Evolutionary conservation across 208 protist species (phyloP).

Genomic region (Acanthamoeba polyphaga): DNA sequence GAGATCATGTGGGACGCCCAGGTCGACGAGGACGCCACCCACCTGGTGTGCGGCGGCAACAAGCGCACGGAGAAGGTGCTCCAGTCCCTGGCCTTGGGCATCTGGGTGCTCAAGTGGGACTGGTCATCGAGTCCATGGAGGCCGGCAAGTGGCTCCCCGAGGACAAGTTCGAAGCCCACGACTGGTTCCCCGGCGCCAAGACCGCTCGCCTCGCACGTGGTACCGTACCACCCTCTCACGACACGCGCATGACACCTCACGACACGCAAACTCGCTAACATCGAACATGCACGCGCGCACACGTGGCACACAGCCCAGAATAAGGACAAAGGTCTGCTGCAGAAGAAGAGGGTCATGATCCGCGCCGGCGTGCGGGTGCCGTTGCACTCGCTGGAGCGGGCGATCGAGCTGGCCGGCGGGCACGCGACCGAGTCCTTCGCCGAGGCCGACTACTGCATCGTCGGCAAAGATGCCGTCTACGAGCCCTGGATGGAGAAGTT

Average conservation of each 20-base stretch:
- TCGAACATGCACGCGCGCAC: background rate
- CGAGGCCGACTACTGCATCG: constrained; percentile 39
- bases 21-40: constrained; percentile 1
- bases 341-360: constrained; percentile 21
- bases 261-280: no score
- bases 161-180: constrained; percentile 41
- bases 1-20: constrained; percentile 33
- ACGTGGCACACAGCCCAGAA: background rate
- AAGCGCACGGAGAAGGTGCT: constrained; percentile 68
- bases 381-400: constrained; percentile 30
- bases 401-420: constrained; percentile 40
- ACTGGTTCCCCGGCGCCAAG: constrained; percentile 64
- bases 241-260: no score
- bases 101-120: constrained; percentile 50
- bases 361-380: constrained; percentile 12
- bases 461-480: constrained; percentile 26
- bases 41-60: constrained; percentile 16
- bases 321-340: background rate
- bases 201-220: constrained; percentile 4
- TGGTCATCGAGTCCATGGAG: constrained; percentile 60
- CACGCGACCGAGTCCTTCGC: background rate
- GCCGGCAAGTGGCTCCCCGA: constrained; percentile 67
- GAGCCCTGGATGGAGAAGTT: constrained; percentile 61
- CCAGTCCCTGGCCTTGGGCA: constrained; percentile 39
- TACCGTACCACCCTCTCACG: background rate